A percentile compares a stretch with the other conserved stretches of the same genome.
Evolutionary conservation across 148 eudicot genomes (phyloP).

Genomic region (Oxyria digyna): DNA sequence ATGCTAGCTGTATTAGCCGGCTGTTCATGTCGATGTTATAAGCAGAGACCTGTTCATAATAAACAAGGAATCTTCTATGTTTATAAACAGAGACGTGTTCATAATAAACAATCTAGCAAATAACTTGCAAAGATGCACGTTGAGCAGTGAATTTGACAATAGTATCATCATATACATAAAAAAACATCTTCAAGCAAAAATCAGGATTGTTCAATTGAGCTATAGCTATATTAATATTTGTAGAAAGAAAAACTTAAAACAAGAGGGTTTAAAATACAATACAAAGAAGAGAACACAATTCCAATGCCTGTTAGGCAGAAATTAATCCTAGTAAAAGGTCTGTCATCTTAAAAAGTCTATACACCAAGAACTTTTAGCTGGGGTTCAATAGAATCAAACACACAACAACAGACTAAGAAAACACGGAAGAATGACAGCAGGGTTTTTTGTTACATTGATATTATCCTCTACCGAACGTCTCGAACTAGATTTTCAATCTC

Average conservation of each 20-base stretch:
- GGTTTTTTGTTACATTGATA: slow-evolving; percentile 1
- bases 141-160: background rate
- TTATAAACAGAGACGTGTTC: background rate
- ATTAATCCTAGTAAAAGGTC: slow-evolving; percentile 7
- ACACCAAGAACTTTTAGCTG: slow-evolving; percentile 2
- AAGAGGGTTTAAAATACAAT: background rate
- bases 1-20: slow-evolving; percentile 6
- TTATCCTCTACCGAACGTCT: slow-evolving; percentile 2
- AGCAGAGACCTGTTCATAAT: background rate
- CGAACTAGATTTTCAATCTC: slow-evolving; percentile 9
- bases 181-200: background rate
- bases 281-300: background rate
- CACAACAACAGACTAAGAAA: slow-evolving; percentile 1
- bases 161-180: background rate
- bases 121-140: background rate
- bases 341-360: slow-evolving; percentile 8
- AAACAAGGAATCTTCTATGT: background rate
- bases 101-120: background rate
- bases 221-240: slow-evolving; percentile 8
- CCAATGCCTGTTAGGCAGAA: background rate
- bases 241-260: slow-evolving; percentile 2
- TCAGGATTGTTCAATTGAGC: background rate
- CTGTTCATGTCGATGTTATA: background rate
- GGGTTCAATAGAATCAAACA: slow-evolving; percentile 6
- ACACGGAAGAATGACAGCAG: background rate